Conservation (phyloP, 1,139 yeast genomes). For the Tardiomyces digboiensis region DNA sequence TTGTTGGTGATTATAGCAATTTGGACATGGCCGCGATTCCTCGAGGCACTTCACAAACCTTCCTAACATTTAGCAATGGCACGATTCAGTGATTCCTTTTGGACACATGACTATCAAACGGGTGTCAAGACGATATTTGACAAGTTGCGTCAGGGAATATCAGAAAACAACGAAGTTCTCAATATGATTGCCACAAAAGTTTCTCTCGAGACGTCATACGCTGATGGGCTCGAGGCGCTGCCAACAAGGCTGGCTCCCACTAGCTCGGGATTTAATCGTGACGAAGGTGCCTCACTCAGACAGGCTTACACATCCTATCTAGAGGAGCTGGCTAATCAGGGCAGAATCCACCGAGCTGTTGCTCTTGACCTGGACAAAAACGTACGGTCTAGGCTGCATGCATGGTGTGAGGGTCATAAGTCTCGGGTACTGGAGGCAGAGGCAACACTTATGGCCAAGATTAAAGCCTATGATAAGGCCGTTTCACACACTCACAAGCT, state of each 20-base stretch:
- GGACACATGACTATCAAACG: slow-evolving; percentile 61
- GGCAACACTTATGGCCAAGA: slow-evolving; percentile 36
- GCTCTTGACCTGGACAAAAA: slow-evolving; percentile 49
- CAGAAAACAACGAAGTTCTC: slow-evolving; percentile 59
- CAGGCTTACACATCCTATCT: slow-evolving; percentile 45
- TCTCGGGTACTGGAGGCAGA: slow-evolving; percentile 54
- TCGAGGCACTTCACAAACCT: too few species aligned
- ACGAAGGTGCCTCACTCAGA: slow-evolving; percentile 35
- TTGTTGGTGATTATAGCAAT: too few species aligned
- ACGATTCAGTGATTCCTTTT: slow-evolving; percentile 54
- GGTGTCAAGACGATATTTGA: slow-evolving; percentile 51
- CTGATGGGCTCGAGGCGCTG: slow-evolving; percentile 39
- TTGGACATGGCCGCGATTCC: too few species aligned
- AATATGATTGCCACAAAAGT: slow-evolving; percentile 51
- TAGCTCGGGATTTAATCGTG: slow-evolving; percentile 30
- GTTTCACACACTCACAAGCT: slow-evolving; percentile 41
- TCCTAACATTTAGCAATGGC: background rate
- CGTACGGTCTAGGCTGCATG: slow-evolving; percentile 60
- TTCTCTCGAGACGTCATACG: slow-evolving; percentile 56
- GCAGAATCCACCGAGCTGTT: slow-evolving; percentile 50
- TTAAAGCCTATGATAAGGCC: slow-evolving; percentile 39
- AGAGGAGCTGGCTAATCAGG: slow-evolving; percentile 47
- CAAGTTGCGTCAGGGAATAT: slow-evolving; percentile 55
- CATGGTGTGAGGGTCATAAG: slow-evolving; percentile 65
- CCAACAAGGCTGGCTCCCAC: slow-evolving; percentile 21